These are phyloP conservation scores for Penicillium antarcticum DNA, from an alignment of 495 filamentous ascomycete genomes.

Conservation along the genomic window DNA sequence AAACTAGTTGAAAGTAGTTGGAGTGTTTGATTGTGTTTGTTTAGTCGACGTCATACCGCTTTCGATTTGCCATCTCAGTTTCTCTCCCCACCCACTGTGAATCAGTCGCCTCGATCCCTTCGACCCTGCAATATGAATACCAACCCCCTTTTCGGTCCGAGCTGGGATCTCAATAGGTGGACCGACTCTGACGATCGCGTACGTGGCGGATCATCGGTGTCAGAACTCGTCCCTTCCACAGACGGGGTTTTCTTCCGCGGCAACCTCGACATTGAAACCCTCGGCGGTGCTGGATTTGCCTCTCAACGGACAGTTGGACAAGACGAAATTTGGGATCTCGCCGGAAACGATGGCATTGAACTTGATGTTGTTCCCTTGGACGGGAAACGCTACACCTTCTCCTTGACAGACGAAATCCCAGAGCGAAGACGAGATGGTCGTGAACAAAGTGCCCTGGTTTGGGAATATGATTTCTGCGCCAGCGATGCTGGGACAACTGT, in stretches of 20 bases:
- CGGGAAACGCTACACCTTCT: slow-evolving; percentile 65
- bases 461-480: slow-evolving; percentile 39
- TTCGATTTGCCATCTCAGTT: no score
- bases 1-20: no score
- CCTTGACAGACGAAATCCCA: slow-evolving; percentile 64
- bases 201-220: slow-evolving; percentile 66
- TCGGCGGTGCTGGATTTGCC: slow-evolving; percentile 82
- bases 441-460: slow-evolving; percentile 57
- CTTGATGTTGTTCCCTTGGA: slow-evolving; percentile 32
- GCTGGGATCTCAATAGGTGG: slow-evolving; percentile 57
- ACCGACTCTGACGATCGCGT: slow-evolving; percentile 67
- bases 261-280: slow-evolving; percentile 64
- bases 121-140: background rate
- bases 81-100: background rate
- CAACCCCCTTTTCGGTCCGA: slow-evolving; percentile 26
- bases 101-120: no score
- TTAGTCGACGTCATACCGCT: no score
- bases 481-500: slow-evolving; percentile 21
- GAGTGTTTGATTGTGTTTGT: no score
- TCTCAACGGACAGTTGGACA: slow-evolving; percentile 64
- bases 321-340: slow-evolving; percentile 51
- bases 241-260: slow-evolving; percentile 56
- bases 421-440: slow-evolving; percentile 55
- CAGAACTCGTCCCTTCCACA: slow-evolving; percentile 38
- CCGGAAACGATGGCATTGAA: slow-evolving; percentile 52